Base-by-base conservation (phyloP, 441 rosid species). In the Pelargonium exstipulatum region DNA sequence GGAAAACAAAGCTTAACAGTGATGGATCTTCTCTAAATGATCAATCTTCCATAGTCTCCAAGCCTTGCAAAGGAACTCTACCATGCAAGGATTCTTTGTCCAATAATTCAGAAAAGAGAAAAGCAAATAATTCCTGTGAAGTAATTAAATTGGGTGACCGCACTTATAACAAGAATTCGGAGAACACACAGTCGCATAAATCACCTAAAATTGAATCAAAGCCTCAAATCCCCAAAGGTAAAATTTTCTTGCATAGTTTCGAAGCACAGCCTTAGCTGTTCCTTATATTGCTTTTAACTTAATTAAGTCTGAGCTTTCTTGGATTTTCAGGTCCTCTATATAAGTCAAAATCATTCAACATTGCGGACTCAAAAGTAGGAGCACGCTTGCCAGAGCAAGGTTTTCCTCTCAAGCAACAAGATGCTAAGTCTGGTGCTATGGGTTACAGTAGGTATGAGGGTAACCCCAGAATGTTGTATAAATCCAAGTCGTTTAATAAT, bases 281-380 rank as follows among this genome's bases (percentile, higher is more conserved):
- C 32, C 26, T 35, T 55, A n/a, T 42, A 3, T 46, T 71, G 13
- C 40, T 35, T 24, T 66, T 18, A 6, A 53, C 4, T 22, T 55
- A 16, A 63, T 58, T 18, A 42, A 48, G 49, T 68, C 26, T 18
- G 65, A 8, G 40, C 12, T 58, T 55, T 68, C 37, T 48, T 57
- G 67, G 37, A 42, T 74, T 42, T 69, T 9, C 74, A 75, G 78
- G 71, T 71, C 64, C 60, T 43, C 69, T 73, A 32, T 64, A 17
- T 0, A 71, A 72, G 66, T 76, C 83, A 6, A 73, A 73, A 35
- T 73, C 80, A 45, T 76, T 79, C 60, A 64, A 70, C 12, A 55
- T 9, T 18, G 13, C 6, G 22, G 66, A 45, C 22, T 18, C 43
- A 24, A 68, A 51, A 65, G 67, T 65, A 18, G 46, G 69, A 51